A percentile compares a stretch with the other conserved stretches of the same genome.
Conservation (phyloP, 129 eudicot genomes). For the Helianthus annuus region HanXRQr2.0-SUNRISE NC_035437.2:83386074-83386573, state of each 20-base stretch:
- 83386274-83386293: slow-evolving; percentile 45
- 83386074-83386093: slow-evolving; percentile 42
- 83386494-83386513: slow-evolving; percentile 16
- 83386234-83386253: slow-evolving; percentile 36
- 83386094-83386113: slow-evolving; percentile 26
- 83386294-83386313: slow-evolving; percentile 49
- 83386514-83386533: slow-evolving; percentile 9
- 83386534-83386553: slow-evolving; percentile 15
- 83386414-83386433: slow-evolving; percentile 65
- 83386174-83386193: slow-evolving; percentile 34
- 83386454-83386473: too few species aligned
- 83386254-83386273: slow-evolving; percentile 35
- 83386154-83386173: slow-evolving; percentile 44
- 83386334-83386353: slow-evolving; percentile 62
- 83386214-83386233: slow-evolving; percentile 27
- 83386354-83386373: slow-evolving; percentile 57
- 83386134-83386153: slow-evolving; percentile 39
- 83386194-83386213: slow-evolving; percentile 48
- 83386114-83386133: slow-evolving; percentile 38
- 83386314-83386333: slow-evolving; percentile 45
- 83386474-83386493: slow-evolving; percentile 23
- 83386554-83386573: not conserved
- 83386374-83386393: slow-evolving; percentile 59
- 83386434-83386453: slow-evolving; percentile 46
- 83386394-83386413: slow-evolving; percentile 2